Conservation (phyloP, 495 filamentous ascomycete species). For the Cercophora scortea region DNA sequence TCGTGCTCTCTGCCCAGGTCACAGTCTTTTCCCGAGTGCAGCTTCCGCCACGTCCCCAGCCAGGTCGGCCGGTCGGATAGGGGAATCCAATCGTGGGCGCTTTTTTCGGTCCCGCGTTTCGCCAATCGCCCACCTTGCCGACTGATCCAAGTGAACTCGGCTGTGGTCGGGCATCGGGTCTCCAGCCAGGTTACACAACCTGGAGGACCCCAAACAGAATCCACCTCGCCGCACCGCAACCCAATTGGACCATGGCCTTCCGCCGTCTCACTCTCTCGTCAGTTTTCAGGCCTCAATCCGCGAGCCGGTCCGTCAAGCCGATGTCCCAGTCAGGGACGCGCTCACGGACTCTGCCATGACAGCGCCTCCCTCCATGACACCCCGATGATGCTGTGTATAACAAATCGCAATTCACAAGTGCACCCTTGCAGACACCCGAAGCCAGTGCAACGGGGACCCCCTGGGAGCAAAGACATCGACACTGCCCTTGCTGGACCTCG, state of each 20-base stretch:
- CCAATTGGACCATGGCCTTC: background rate
- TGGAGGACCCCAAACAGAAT: background rate
- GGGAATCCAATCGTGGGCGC: too few species aligned
- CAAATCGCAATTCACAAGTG: too few species aligned
- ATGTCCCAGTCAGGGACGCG: background rate
- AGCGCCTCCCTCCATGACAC: too few species aligned
- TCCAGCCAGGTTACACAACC: background rate
- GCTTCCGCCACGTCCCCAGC: too few species aligned
- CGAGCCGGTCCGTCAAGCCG: background rate
- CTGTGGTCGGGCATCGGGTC: slow-evolving; percentile 7
- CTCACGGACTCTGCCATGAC: too few species aligned
- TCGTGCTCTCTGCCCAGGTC: too few species aligned
- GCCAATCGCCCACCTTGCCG: too few species aligned
- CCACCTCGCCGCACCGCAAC: background rate
- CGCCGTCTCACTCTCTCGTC: background rate
- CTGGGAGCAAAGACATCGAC: background rate
- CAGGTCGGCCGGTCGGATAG: too few species aligned
- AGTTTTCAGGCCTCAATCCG: background rate
- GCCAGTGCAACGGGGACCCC: background rate
- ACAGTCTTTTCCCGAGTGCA: too few species aligned
- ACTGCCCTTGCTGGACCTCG: background rate
- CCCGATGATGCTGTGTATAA: too few species aligned
- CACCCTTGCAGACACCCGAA: background rate
- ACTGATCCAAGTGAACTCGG: background rate
- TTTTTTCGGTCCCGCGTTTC: too few species aligned